These are phyloP conservation scores for Aciculoconidium aculeatum DNA, from an alignment of 805 yeast species.

Conservation along the genomic window DNA sequence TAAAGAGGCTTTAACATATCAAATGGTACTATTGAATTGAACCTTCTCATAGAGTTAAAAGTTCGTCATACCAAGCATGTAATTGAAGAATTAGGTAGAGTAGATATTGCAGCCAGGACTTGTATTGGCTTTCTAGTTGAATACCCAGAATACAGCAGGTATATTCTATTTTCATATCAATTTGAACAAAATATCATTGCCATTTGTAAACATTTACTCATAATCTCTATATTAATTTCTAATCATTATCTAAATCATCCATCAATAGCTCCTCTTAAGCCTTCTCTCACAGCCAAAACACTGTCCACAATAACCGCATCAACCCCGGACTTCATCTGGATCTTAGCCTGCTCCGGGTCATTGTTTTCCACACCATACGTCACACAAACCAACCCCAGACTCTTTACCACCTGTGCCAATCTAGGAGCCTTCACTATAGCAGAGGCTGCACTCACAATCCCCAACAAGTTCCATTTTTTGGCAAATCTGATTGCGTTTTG, in stretches of 20 bases:
- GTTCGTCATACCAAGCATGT: too few relatives aligned
- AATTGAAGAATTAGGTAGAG: too few relatives aligned
- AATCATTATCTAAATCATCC: slow-evolving; percentile 12
- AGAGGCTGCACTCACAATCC: slow-evolving; percentile 84
- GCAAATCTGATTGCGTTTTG: slow-evolving; percentile 92
- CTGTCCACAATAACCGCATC: slow-evolving; percentile 98
- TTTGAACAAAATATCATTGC: too few relatives aligned
- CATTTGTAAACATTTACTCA: too few relatives aligned
- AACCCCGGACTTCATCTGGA: slow-evolving; percentile 90
- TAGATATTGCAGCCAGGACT: too few relatives aligned
- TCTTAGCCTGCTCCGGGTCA: slow-evolving; percentile 72
- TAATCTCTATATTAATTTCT: neutral
- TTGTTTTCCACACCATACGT: slow-evolving; percentile 86
- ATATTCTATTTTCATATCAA: too few relatives aligned
- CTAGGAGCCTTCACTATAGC: slow-evolving; percentile 89
- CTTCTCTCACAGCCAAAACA: slow-evolving; percentile 88
- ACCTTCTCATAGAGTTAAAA: too few relatives aligned
- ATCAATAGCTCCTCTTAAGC: too few relatives aligned
- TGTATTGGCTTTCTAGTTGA: too few relatives aligned
- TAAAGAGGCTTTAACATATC: too few relatives aligned
- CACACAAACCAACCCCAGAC: slow-evolving; percentile 86
- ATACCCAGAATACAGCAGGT: too few relatives aligned
- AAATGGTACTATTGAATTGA: too few relatives aligned
- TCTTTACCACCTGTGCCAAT: slow-evolving; percentile 83
- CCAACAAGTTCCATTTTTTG: slow-evolving; percentile 83